Evolutionary conservation across 768 basidiomycete species (phyloP).

Genomic region (Mycena crocata): DNA sequence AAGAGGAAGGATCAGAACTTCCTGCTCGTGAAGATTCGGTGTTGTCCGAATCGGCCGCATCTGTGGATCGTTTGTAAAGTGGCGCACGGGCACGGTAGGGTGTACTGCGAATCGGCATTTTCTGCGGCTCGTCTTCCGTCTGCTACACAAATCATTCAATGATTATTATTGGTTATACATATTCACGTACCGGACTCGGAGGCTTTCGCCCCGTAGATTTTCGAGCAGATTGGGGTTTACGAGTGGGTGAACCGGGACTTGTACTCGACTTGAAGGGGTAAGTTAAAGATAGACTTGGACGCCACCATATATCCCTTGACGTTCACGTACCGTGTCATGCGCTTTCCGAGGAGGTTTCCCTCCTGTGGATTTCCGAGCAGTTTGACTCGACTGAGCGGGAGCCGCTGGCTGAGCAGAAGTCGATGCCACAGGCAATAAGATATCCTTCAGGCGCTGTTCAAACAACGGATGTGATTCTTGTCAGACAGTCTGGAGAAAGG

Average conservation of each 20-base stretch:
- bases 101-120: neutral
- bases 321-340: neutral
- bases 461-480: too few species aligned
- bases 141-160: neutral
- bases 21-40: neutral
- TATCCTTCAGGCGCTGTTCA: constrained; percentile 9
- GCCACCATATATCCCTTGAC: neutral
- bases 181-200: neutral
- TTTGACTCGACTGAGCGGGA: constrained; percentile 6
- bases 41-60: neutral
- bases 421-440: neutral
- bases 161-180: neutral
- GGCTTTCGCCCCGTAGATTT: constrained; percentile 14
- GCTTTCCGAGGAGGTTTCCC: constrained; percentile 15
- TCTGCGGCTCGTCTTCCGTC: neutral
- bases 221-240: constrained; percentile 1
- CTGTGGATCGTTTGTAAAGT: neutral
- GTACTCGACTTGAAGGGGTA: constrained; percentile 3
- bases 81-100: neutral
- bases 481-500: too few species aligned
- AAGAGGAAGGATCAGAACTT: neutral
- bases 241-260: neutral
- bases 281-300: neutral
- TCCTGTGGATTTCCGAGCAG: constrained; percentile 30
- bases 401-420: neutral